Base-by-base conservation (phyloP, 208 protist species). In the Trypanosoma melophagium region DNA sequence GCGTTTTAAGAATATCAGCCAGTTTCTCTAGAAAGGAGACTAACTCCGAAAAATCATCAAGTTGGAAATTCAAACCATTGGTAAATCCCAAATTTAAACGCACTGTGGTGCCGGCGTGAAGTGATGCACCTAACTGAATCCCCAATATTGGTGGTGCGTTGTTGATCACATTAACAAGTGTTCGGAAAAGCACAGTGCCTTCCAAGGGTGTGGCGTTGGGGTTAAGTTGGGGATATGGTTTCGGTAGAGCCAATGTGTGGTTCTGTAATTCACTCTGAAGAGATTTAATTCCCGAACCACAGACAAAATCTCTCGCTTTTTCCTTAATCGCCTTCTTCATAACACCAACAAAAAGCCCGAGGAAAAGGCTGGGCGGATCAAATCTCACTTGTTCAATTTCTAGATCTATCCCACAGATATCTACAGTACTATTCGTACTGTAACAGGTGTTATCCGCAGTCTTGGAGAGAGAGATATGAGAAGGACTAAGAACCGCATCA, bases 91-190 rank as follows among this genome's bases (percentile, higher is more conserved):
- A 21, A 22, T 24, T 53, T 0, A 69, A 3, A 28, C 19, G 63
- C 38, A 69, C 2, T 42, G 63, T 69, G 24, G 63, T 50, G 2
- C 54, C 63, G 38, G 51, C 24, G n/a, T 45, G 63, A 19, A 60
- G 1, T 14, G 53, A 60, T 5, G 54, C 41, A 13, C n/a, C 31
- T 3, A 40, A 12, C 0, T 25, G 21, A 5, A 60, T 40, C 41
- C 51, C 35, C 4, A 16, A 2, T 0, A 69, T 16, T 31, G 35
- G 2, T 16, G 63, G 51, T 12, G 44, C 3, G 0, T 52, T 45
- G 17, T 57, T 61, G 3, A 57, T 7, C 9, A 40, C 22, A 8
- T 62, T 71, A 13, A 71, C 47, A 28, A 57, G 10, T 13, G 45
- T 22, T 25, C 56, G 44, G 21, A 63, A 38, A 0, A 71, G 56